phyloP scores from a whole-genome alignment of 2,329 filamentous ascomycete species.

The Penicillium vulpinum region DNA sequence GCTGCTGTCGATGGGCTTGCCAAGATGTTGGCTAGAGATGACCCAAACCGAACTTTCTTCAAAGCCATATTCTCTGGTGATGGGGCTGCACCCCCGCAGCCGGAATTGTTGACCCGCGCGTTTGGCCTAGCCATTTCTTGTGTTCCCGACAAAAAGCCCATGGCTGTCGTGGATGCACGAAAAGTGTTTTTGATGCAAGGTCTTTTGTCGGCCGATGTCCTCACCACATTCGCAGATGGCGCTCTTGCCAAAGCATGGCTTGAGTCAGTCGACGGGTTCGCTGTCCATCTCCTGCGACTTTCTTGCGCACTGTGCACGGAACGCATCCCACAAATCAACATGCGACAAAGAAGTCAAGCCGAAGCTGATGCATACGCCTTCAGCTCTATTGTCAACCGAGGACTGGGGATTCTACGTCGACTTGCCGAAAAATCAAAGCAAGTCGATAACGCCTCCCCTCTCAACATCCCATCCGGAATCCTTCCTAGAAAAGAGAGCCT shows the following conservation, averaged over 20 bases:
- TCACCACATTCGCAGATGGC: constrained; percentile 74
- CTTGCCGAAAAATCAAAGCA: constrained; percentile 65
- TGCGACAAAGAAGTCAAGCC: constrained; percentile 39
- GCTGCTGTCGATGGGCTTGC: constrained; percentile 87
- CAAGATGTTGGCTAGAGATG: constrained; percentile 87
- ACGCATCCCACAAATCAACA: constrained; percentile 49
- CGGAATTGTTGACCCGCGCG: constrained; percentile 79
- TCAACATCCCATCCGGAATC: constrained; percentile 58
- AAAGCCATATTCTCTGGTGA: constrained; percentile 78
- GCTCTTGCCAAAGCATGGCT: constrained; percentile 78
- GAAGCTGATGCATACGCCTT: constrained; percentile 47
- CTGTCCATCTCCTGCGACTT: constrained; percentile 73
- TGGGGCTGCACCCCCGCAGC: constrained; percentile 61
- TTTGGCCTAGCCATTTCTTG: constrained; percentile 86
- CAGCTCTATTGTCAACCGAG: constrained; percentile 63
- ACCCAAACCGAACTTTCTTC: constrained; percentile 86
- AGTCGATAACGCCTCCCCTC: constrained; percentile 53
- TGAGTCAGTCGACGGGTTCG: constrained; percentile 78
- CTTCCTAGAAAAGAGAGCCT: constrained; percentile 68
- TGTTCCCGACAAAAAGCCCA: constrained; percentile 69
- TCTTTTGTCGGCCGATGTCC: constrained; percentile 83
- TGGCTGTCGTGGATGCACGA: constrained; percentile 73
- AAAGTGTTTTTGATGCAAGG: constrained; percentile 92
- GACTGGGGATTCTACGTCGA: constrained; percentile 66
- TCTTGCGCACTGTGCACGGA: constrained; percentile 70